These are phyloP conservation scores for Lodderomyces elongisporus DNA, from an alignment of 1,139 yeast genomes.

Conservation along the genomic window DNA sequence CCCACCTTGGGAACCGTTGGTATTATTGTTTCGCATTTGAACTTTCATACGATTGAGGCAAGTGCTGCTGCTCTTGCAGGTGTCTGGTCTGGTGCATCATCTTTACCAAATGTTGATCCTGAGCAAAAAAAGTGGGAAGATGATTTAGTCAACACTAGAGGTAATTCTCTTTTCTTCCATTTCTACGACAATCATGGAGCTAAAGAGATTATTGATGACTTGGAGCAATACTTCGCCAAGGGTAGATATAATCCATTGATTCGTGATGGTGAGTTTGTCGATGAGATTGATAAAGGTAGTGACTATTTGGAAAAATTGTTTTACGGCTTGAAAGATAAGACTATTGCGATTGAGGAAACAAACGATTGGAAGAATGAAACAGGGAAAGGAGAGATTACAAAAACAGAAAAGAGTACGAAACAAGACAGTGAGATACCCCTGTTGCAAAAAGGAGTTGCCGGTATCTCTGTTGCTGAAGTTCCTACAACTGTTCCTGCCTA, in stretches of 20 bases:
- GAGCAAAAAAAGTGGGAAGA: conserved; percentile 30
- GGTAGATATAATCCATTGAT: conserved; percentile 24
- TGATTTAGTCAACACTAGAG: conserved; percentile 17
- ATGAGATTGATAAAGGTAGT: conserved; percentile 22
- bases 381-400: background rate
- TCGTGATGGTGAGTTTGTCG: conserved; percentile 19
- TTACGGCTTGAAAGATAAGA: conserved; percentile 16
- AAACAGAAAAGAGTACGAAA: no score
- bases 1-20: conserved; percentile 42
- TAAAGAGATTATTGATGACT: conserved; percentile 19
- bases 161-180: conserved; percentile 22
- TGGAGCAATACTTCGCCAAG: conserved; percentile 18
- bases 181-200: conserved; percentile 21
- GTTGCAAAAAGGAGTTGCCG: no score
- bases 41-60: conserved; percentile 40
- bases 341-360: conserved; percentile 11
- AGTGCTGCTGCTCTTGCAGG: conserved; percentile 45
- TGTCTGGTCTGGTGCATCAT: conserved; percentile 33
- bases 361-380: background rate
- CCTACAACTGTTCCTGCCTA: no score
- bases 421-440: no score
- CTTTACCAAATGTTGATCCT: conserved; percentile 21
- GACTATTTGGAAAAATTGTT: conserved; percentile 21
- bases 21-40: conserved; percentile 32
- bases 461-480: no score